These are phyloP conservation scores for Neocatenulostroma microsporum DNA, from an alignment of 2,329 filamentous ascomycete genomes.

Conservation along the genomic window DNA sequence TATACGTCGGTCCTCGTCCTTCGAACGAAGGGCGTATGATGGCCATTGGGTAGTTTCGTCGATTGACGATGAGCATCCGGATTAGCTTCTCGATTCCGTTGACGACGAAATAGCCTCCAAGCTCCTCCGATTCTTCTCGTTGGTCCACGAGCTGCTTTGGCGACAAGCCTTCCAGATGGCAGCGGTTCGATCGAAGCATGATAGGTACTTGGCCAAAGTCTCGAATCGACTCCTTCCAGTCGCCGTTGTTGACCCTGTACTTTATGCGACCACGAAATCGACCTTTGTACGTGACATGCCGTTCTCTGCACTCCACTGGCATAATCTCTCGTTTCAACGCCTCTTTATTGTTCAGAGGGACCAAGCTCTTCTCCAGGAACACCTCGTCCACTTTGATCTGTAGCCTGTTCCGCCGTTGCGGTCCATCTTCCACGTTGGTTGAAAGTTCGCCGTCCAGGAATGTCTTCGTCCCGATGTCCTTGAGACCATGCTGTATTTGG, in stretches of 20 bases:
- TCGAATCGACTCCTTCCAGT: constrained; percentile 71
- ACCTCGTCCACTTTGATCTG: constrained; percentile 72
- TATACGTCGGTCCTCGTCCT: constrained; percentile 80
- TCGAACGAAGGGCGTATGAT: constrained; percentile 86
- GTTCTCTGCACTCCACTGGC: constrained; percentile 87
- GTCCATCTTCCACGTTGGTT: constrained; percentile 46
- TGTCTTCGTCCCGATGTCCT: constrained; percentile 82
- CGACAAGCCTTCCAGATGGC: constrained; percentile 78
- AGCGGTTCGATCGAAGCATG: constrained; percentile 87
- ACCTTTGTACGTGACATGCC: constrained; percentile 84
- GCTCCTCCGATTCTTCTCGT: constrained; percentile 92
- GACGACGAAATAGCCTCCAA: constrained; percentile 94
- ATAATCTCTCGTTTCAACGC: constrained; percentile 76
- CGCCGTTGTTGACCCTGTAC: constrained; percentile 78
- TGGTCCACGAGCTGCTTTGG: constrained; percentile 73
- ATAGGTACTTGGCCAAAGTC: constrained; percentile 86
- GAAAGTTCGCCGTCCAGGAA: constrained; percentile 69
- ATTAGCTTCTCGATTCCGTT: constrained; percentile 98
- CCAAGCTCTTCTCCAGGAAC: constrained; percentile 69
- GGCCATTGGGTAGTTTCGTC: constrained; percentile 90
- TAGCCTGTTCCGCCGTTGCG: constrained; percentile 59
- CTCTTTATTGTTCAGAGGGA: constrained; percentile 77
- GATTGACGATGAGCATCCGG: constrained; percentile 80
- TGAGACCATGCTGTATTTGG: constrained; percentile 64
- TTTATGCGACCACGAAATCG: constrained; percentile 76